Evolutionary conservation across 352 stramenopile genomes (phyloP), one percentile per base, ranked within the genome.

Genomic region (Phytopythium sindhum): DNA sequence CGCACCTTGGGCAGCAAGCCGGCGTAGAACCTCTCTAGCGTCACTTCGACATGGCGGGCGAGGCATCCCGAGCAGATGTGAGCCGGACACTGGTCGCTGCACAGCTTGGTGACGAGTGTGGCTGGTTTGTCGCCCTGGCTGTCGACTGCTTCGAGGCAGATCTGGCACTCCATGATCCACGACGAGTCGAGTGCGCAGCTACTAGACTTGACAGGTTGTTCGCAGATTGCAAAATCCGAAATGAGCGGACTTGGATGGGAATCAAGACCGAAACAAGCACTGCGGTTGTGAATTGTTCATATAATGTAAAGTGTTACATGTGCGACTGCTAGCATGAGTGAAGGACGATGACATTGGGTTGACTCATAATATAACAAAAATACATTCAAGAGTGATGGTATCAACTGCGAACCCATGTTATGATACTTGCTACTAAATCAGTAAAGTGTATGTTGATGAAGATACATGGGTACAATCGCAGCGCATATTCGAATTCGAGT

Each of bases 1-100:
- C 64, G 54, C 9, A 81, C 41, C 7, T 66, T 66, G 52, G 73
- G 70, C 6, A 78, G 56, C 23, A 77, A 51, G 35, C 70, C 70
- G 17, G 57, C 61, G 54, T 78, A 78, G 63, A 68, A 70, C 39
- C 70, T 39, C 37, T 73, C 48, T 17, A 78, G 63, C 7, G 58
- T 61, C 53, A 78, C 61, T 17, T 70, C 52, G 23, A 75, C 52
- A 39, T 78, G 68, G 15, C 50, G 55, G 4, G 55, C 63, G 9
- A 78, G n/a, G 33, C 70, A 78, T 47, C 60, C 45, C 0, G 17
- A 9, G 37, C 70, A 78, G 57, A 78, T 45, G 2, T 57, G 23
- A 0, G 64, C 68, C 4, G 6, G 54, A 41, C 70, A 78, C 37
- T 53, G 58, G 24, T 61, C 54, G 4, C 64, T 60, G 31, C 70